Evolutionary conservation across 306 rosid species (phyloP).

Genomic region (Alnus glutinosa): DNA sequence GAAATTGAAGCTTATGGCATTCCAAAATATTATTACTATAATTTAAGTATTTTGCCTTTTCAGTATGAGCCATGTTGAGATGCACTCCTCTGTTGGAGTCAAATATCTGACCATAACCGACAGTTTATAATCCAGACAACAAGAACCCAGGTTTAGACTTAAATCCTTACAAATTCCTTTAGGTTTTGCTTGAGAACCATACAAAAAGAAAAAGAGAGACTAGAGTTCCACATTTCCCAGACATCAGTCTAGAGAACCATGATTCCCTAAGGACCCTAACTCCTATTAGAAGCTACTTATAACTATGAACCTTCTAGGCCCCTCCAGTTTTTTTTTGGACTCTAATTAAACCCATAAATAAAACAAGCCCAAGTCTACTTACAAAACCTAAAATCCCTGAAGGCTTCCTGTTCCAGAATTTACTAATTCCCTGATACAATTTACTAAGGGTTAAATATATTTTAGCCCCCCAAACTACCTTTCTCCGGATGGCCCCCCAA

Average conservation of each 20-base stretch:
- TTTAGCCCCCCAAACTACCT: no score
- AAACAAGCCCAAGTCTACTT: neutral
- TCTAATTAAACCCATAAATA: neutral
- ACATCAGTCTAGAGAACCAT: neutral
- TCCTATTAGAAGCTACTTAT: neutral
- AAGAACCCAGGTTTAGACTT: neutral
- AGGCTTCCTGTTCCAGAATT: neutral
- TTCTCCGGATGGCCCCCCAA: no score
- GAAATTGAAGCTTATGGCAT: no score
- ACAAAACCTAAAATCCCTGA: neutral
- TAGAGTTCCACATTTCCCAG: neutral
- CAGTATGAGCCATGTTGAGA: no score
- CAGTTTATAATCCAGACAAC: neutral
- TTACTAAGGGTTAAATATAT: no score
- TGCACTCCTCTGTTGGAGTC: neutral
- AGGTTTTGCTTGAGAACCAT: neutral
- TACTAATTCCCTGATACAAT: neutral
- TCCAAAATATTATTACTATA: no score
- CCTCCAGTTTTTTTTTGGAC: neutral
- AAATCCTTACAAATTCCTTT: neutral
- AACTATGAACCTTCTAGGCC: neutral
- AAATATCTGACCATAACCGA: neutral
- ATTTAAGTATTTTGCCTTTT: no score
- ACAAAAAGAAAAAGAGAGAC: neutral
- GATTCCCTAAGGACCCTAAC: neutral